Conservation (phyloP, 768 basidiomycete genomes). For the Gyrodon lividus region DNA sequence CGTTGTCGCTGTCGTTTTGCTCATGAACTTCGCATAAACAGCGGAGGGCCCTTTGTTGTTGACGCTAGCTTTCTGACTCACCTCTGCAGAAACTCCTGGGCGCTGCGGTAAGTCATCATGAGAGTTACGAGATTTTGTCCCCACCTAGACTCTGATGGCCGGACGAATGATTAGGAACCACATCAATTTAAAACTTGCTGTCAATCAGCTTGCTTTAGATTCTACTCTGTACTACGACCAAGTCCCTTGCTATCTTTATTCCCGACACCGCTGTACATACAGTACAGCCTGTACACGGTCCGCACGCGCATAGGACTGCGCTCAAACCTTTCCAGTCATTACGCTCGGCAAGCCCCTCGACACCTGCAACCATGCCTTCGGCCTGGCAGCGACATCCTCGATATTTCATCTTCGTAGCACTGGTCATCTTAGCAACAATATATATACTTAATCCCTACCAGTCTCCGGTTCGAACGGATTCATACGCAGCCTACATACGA, state of each 20-base stretch:
- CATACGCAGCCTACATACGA: conserved; percentile 23
- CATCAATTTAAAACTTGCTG: background rate
- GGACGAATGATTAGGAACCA: conserved; percentile 1
- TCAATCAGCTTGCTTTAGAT: conserved; percentile 3
- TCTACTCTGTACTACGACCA: conserved; percentile 9
- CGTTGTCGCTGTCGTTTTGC: conserved; percentile 14
- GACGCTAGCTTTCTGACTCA: conserved; percentile 1
- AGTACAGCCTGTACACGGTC: no score
- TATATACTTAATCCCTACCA: conserved; percentile 45
- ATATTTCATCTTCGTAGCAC: conserved; percentile 44
- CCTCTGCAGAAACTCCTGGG: conserved; percentile 1
- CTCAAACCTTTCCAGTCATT: conserved; percentile 7
- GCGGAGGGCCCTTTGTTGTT: conserved; percentile 1
- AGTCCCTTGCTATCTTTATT: conserved; percentile 14
- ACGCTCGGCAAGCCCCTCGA: background rate
- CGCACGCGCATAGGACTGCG: conserved; percentile 5
- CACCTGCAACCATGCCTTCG: conserved; percentile 25
- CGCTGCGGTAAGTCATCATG: conserved; percentile 14
- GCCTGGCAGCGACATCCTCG: conserved; percentile 50
- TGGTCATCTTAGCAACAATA: conserved; percentile 43
- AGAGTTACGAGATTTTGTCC: background rate
- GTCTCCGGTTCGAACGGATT: conserved; percentile 22
- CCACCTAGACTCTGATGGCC: background rate
- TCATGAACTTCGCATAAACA: conserved; percentile 15
- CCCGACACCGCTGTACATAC: conserved; percentile 5